Percentiles rank a stretch among this genome's conserved stretches.
These are phyloP conservation scores for Amanita inopinata DNA, from an alignment of 768 basidiomycete species.

Conservation along the genomic window DNA sequence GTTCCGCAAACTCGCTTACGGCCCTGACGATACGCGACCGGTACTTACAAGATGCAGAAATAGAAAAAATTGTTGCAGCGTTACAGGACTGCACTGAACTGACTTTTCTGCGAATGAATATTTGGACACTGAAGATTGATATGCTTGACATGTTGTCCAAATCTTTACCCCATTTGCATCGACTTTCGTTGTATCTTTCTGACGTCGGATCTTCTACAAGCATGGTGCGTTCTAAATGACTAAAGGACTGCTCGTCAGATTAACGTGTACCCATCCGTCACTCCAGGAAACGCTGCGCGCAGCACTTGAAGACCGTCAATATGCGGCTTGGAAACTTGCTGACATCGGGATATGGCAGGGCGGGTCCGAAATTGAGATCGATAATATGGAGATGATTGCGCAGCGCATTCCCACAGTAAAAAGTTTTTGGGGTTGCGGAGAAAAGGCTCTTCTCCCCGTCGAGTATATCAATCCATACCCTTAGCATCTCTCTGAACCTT, in stretches of 20 bases:
- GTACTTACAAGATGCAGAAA: constrained; percentile 26
- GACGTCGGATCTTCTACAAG: constrained; percentile 13
- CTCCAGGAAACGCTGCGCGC: constrained; percentile 17
- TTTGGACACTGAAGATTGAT: constrained; percentile 21
- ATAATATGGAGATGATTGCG: constrained; percentile 22
- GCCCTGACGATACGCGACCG: constrained; percentile 30
- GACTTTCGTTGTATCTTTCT: constrained; percentile 22
- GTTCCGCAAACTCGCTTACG: constrained; percentile 23
- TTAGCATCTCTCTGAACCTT: background rate
- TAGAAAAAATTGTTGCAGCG: constrained; percentile 17
- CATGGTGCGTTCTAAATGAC: constrained; percentile 2
- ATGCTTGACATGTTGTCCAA: constrained; percentile 25
- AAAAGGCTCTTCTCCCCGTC: constrained; percentile 6
- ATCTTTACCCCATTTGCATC: constrained; percentile 22
- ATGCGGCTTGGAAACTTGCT: constrained; percentile 24
- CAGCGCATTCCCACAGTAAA: constrained; percentile 24
- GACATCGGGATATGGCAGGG: constrained; percentile 29
- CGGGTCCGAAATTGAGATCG: constrained; percentile 21
- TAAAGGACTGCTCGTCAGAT: too few species aligned
- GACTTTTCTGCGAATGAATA: constrained; percentile 23
- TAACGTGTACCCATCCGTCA: too few species aligned
- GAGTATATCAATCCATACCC: constrained; percentile 1
- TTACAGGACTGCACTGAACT: constrained; percentile 19
- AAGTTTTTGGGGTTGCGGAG: constrained; percentile 24
- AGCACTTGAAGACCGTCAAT: constrained; percentile 20